Evolutionary conservation across 768 basidiomycete genomes (phyloP).

Genomic region (Solioccasus polychromus): DNA sequence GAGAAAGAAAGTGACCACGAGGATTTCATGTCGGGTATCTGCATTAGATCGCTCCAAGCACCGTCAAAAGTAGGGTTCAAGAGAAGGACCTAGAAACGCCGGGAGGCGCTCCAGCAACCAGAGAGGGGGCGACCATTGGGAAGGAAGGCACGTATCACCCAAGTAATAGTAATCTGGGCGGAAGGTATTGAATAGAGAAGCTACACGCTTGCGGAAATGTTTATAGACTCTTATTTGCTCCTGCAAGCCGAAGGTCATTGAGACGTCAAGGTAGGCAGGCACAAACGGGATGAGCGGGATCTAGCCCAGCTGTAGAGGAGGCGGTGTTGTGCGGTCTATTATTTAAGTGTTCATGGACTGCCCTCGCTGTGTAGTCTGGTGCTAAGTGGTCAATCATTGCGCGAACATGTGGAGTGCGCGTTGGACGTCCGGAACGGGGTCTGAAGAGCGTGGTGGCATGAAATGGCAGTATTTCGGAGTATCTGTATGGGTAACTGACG

Average conservation of each 20-base stretch:
- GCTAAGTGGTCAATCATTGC: constrained; percentile 25
- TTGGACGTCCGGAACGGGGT: constrained; percentile 30
- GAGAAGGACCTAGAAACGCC: constrained; percentile 22
- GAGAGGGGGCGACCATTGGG: constrained; percentile 5
- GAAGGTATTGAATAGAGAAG: not conserved
- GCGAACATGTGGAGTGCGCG: constrained; percentile 34
- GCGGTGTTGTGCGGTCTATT: constrained; percentile 20
- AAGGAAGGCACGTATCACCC: not conserved
- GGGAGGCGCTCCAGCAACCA: constrained; percentile 17
- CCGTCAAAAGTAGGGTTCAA: constrained; percentile 21
- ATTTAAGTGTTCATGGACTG: constrained; percentile 22
- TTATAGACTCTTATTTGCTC: not conserved
- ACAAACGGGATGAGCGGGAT: constrained; percentile 8
- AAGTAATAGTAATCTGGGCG: not conserved
- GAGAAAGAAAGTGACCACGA: constrained; percentile 29
- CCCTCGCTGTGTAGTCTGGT: constrained; percentile 26
- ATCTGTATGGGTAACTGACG: constrained; percentile 8
- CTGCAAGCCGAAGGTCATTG: constrained; percentile 1
- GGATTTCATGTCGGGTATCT: constrained; percentile 39
- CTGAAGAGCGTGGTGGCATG: constrained; percentile 21
- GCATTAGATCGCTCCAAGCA: constrained; percentile 33
- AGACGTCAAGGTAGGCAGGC: constrained; percentile 3
- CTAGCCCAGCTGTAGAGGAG: constrained; percentile 10
- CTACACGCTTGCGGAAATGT: constrained; percentile 4
- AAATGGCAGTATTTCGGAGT: constrained; percentile 17